Base-by-base conservation (phyloP, 2,329 filamentous ascomycete genomes). In the Neocatenulostroma microsporum region DNA sequence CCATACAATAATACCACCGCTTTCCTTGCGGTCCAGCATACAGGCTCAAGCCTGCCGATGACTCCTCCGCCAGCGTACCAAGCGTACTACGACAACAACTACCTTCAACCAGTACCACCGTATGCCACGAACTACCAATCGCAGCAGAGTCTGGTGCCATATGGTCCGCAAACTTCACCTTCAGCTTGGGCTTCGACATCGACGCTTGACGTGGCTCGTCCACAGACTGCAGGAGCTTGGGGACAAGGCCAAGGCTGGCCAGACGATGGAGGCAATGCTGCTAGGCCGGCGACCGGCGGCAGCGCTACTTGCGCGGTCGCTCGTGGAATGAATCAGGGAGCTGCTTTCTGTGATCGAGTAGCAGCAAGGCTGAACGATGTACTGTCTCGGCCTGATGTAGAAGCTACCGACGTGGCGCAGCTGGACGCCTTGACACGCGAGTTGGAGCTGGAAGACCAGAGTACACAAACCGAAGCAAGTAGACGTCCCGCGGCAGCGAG, bases 351-450 rank as follows among this genome's bases (percentile, higher is more conserved):
- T 48, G 74, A 82, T 48, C 62, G 76, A 36, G 72, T 85, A 33
- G 72, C 68, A 10, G 65, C 66, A 4, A 76, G 76, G 34, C 71
- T 88, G 44, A 73, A 83, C 55, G 63, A 74, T 30, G 69, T 86
- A 40, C 75, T 88, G 55, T 84, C 82, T 1, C 68, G 73, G 24
- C 86, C 87, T 39, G 83, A 87, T 54, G 67, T 70, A n/a, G 80
- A 82, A 64, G 54, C 9, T 72, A 72, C 36, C 64, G 58, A 37
- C 69, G 67, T 10, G 60, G 62, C 39, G 67, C 82, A 51, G 66
- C 23, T 64, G 36, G 74, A 76, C 35, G 60, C 80, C 20, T 21
- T 33, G 18, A 12, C 28, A 21, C 21, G 34, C 18, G 30, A 15
- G 14, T 11, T 41, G 15, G 21, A 41, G 8, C 12, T 25, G 13